Conservation (phyloP, 495 filamentous ascomycete genomes). For the Aspergillus kassunensis region DNA sequence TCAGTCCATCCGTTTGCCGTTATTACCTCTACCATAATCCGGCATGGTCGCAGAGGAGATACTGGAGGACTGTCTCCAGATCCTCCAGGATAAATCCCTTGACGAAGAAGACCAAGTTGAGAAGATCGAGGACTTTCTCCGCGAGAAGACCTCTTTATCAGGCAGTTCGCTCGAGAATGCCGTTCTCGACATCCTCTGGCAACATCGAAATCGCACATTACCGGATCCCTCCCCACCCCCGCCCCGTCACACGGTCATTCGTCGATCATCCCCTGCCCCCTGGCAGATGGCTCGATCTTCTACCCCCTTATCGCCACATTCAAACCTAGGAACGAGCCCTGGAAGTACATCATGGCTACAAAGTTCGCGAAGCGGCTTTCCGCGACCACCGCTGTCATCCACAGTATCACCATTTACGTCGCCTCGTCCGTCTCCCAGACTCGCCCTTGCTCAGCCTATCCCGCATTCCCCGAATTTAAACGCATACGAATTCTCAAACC, state of each 20-base stretch:
- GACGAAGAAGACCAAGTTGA: conserved; percentile 97
- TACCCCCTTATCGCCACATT: conserved; percentile 73
- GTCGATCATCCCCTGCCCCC: conserved; percentile 84
- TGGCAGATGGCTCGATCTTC: conserved; percentile 79
- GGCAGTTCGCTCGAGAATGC: conserved; percentile 85
- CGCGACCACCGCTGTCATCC: conserved; percentile 51
- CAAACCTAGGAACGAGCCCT: conserved; percentile 71
- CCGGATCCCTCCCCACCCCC: conserved; percentile 76
- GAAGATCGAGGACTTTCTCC: conserved; percentile 80
- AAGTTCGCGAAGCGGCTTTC: conserved; percentile 61
- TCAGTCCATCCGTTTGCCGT: neutral
- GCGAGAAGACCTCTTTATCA: conserved; percentile 68
- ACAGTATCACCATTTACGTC: conserved; percentile 84
- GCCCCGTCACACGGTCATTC: conserved; percentile 81
- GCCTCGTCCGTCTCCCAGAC: conserved; percentile 86
- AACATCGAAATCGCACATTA: conserved; percentile 73
- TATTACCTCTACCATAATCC: neutral
- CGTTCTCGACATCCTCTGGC: conserved; percentile 88
- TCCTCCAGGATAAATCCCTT: conserved; percentile 75
- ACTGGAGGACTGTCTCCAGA: conserved; percentile 83
- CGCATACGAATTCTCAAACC: conserved; percentile 84
- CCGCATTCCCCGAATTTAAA: conserved; percentile 92
- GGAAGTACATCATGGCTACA: conserved; percentile 75
- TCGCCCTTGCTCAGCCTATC: conserved; percentile 90
- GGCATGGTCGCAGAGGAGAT: conserved; percentile 87